Evolutionary conservation across 495 filamentous ascomycete species (phyloP), one percentile per base, ranked within the genome.

Genomic region (Xylaria cubensis): DNA sequence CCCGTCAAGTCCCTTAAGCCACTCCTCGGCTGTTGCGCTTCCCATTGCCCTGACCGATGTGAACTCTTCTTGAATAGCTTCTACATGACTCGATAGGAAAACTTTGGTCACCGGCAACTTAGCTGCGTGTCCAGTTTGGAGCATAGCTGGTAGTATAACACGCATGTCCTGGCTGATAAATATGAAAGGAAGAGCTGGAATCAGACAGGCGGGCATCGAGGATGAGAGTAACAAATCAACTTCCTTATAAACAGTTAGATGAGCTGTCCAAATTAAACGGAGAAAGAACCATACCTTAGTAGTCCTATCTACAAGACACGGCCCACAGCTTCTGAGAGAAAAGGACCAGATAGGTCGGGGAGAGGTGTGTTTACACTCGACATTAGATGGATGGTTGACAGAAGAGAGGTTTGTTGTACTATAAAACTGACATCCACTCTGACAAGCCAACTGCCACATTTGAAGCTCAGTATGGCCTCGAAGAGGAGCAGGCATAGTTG

Each of bases 1-100:
- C 13, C 72, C 79, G 51, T 86, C 86, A 3, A 94, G 85, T 15
- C 92, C 92, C 79, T 93, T 94, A 7, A 90, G 79, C 92, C 92
- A 95, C 77, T 93, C 92, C 58, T 91, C 90, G 21, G 86, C 85
- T 10, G 89, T 85, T 19, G 90, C 89, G 5, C 82, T 68, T 26
- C 91, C 91, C 75, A 90, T 86, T 12, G 82, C 80, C 67, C 85
- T 87, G 58, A 88, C 91, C 1, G 87, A 82, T 26, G 85, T 77
- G 66, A 92, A 88, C 67, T 91, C 86, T 58, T 79, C 70, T 66
- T 85, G 82, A 50, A 94, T 85, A 3, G 71, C 76, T 32, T 83
- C 78, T 15, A 93, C 80, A 69, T 93, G 88, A 19, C 80, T 75
- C 41, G 89, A 86, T 72, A 83, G 88, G 75, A 89, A 94, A 32